Evolutionary conservation across 2,329 filamentous ascomycete genomes (phyloP), one percentile per base, ranked within the genome.

Genomic region (Fusarium tjaetaba): DNA sequence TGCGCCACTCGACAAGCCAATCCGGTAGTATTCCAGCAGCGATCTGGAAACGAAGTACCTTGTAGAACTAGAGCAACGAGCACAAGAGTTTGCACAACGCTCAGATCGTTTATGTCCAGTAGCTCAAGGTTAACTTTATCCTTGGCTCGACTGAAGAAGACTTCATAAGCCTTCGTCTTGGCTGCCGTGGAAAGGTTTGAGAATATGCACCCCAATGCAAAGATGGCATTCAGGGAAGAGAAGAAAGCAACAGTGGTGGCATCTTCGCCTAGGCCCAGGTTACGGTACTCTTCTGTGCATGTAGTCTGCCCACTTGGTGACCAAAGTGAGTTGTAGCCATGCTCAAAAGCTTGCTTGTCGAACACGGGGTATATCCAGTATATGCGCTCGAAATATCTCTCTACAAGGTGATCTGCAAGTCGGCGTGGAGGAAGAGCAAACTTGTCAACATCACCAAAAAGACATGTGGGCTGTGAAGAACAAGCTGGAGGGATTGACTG

Each of bases 241-340:
- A 48, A 49, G 6, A 59, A 59, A 10, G 56, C 41, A 18, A 59
- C 32, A 4, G 56, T 38, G 22, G 28, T 48, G 5, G 32, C 30
- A 11, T 59, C 56, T 59, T 49, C 56, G 0, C 56, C 56, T 4
- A 59, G 3, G 0, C 56, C 56, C 7, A 59, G 15, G 20, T 49
- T 34, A 18, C 15, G 7, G 0, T 59, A 48, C 13, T 38, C 56
- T 0, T 24, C 32, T 49, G 26, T 26, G 15, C 20, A 48, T 49
- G 24, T 1, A 6, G 24, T n/a, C 1, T 49, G 42, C 2, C 24
- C 56, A 3, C 24, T 59, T 1, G 56, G 56, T 1, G 24, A 4
- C 56, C 42, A 59, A 11, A 59, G 56, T 8, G 56, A 49, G 18
- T 22, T 38, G 11, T 59, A 59, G 20, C 42, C 56, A 59, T 59